Base-by-base conservation (phyloP, 495 filamentous ascomycete species). In the Penicillium robsamsonii region DNA sequence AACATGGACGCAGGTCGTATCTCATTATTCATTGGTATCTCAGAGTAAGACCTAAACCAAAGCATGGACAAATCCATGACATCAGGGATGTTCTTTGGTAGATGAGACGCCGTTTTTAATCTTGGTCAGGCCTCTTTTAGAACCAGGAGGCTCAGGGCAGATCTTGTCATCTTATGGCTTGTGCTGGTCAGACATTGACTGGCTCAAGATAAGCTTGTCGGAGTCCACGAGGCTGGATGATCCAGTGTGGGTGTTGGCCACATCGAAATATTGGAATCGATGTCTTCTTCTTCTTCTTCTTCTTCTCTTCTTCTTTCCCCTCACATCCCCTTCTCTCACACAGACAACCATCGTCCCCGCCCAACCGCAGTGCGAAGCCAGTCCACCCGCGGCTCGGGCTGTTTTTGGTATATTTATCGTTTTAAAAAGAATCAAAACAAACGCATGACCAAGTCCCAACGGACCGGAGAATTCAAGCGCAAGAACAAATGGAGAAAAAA, bases 181-280 rank as follows among this genome's bases (percentile, higher is more conserved):
- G 58, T 25, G 51, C 22, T 22, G 15, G 44, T 35, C 30, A 12
- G 38, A 24, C 27, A 18, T 38, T 20, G 27, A 31, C 30, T 9
- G 25, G 38, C 30, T 25, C 61, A 58, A 65, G 59, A 68, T 65
- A 63, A 61, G 65, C 55, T 66, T 65, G 50, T 63, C 65, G 30
- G 20, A 24, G 37, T 59, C 59, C 59, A 58, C 59, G 33, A 35
- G 45, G 52, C 46, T 40, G 54, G 59, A 24, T 46, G 46, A 44
- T 58, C 55, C 60, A 53, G 55, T 46, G 46, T 55, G 53, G 51
- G 60, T 31, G 37, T 65, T 65, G 56, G 60, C 56, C 12, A 41
- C 57, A 58, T 62, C 59, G 56, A 51, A 46, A 40, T 50, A 38
- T 38, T 38, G 38, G 25, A 41, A 42, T 46, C 52, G 53, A 63